Conservation (phyloP, 148 eudicot genomes). For the Fallopia convolvulus region DNA sequence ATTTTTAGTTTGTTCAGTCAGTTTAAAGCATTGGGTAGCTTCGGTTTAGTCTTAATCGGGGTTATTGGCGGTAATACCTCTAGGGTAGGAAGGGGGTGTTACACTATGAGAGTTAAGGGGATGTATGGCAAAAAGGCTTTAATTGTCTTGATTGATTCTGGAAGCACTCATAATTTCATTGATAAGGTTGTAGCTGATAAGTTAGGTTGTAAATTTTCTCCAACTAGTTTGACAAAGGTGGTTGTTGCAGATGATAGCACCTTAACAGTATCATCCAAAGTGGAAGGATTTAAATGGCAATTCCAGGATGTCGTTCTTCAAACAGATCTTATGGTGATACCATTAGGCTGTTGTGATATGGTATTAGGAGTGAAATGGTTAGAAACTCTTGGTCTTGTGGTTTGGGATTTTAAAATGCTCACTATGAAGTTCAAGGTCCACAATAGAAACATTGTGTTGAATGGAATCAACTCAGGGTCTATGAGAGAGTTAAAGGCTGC, state of each 20-base stretch:
- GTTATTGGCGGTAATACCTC: no score
- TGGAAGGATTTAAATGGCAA: background rate
- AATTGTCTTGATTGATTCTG: background rate
- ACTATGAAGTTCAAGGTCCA: background rate
- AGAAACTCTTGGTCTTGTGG: background rate
- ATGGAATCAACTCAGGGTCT: background rate
- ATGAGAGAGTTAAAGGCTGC: background rate
- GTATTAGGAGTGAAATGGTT: background rate
- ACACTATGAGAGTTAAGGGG: conserved; percentile 12
- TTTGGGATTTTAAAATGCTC: background rate
- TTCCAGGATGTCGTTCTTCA: background rate
- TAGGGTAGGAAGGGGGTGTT: no score
- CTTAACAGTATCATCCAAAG: background rate
- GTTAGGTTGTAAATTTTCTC: background rate
- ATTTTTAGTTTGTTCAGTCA: no score
- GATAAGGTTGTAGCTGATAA: background rate
- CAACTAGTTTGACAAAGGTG: background rate
- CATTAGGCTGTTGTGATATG: conserved; percentile 13
- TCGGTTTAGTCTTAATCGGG: no score
- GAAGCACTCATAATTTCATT: conserved; percentile 16
- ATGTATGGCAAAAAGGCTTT: background rate
- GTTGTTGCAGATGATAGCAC: background rate
- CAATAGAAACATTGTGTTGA: background rate
- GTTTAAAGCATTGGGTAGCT: no score
- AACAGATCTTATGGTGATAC: background rate